These are phyloP conservation scores for Adiantum capillusveneris DNA, from an alignment of 75 land plant genomes.

Conservation along the genomic window DNA sequence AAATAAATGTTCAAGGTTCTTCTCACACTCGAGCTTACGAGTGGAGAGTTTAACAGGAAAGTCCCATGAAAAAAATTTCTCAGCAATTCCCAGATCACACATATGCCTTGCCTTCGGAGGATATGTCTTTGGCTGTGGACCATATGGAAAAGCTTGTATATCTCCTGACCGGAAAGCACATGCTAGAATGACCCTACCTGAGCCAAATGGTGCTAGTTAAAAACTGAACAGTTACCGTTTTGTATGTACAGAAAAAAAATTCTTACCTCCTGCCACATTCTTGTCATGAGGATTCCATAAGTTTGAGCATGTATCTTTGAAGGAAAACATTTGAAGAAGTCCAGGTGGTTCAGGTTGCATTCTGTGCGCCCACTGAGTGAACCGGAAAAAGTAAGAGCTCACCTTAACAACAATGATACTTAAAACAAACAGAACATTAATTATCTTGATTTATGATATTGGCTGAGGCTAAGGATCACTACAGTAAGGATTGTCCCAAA, in stretches of 20 bases:
- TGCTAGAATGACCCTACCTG: constrained; percentile 31
- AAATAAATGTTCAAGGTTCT: background rate
- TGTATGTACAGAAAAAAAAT: background rate
- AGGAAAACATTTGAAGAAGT: constrained; percentile 9
- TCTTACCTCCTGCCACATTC: background rate
- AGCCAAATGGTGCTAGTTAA: background rate
- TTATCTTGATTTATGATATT: too few species aligned
- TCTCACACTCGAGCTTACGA: background rate
- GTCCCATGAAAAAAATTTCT: background rate
- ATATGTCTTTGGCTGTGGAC: constrained; percentile 13
- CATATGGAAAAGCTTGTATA: constrained; percentile 22
- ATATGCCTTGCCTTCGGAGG: too few species aligned
- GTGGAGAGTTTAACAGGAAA: background rate
- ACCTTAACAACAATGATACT: too few species aligned
- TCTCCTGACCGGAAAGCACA: constrained; percentile 18
- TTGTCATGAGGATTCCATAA: constrained; percentile 1
- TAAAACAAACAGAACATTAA: too few species aligned
- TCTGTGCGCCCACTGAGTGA: constrained; percentile 27
- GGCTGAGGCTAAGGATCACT: too few species aligned
- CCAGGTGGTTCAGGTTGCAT: constrained; percentile 18
- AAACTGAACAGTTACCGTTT: too few species aligned
- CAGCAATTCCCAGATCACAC: background rate
- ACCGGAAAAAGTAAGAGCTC: too few species aligned
- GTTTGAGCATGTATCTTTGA: background rate
- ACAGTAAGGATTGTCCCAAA: too few species aligned